phyloP scores from a whole-genome alignment of 768 basidiomycete genomes.

The Phlebiopsis flavidoalba region DNA sequence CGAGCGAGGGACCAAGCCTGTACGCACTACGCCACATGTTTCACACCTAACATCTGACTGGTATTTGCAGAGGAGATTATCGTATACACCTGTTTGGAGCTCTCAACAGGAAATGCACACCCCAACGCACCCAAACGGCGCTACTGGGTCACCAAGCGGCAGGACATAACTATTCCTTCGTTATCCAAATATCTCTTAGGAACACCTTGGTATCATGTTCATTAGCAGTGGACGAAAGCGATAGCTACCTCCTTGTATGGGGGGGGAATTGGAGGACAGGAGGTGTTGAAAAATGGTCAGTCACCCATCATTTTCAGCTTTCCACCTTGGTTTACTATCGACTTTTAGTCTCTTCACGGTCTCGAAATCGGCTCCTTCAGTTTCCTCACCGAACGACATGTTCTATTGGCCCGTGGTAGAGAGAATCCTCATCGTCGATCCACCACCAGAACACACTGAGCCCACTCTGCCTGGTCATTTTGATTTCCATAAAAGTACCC shows the following conservation, averaged over 20 bases:
- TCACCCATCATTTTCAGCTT: constrained; percentile 4
- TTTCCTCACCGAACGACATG: constrained; percentile 20
- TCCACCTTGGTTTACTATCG: background rate
- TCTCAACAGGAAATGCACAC: constrained; percentile 43
- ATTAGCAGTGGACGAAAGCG: constrained; percentile 31
- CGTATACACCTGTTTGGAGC: constrained; percentile 41
- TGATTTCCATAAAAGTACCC: constrained; percentile 32
- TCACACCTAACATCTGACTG: background rate
- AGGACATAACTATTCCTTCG: constrained; percentile 26
- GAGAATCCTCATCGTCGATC: constrained; percentile 18
- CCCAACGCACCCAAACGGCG: constrained; percentile 33
- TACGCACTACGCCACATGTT: background rate
- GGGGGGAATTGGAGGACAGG: constrained; percentile 67
- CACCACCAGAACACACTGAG: constrained; percentile 13
- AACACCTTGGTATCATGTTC: constrained; percentile 23
- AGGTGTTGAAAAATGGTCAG: constrained; percentile 40
- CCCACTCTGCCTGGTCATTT: constrained; percentile 34
- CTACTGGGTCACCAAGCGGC: constrained; percentile 21
- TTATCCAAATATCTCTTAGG: constrained; percentile 53
- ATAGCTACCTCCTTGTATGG: constrained; percentile 53
- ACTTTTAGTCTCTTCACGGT: constrained; percentile 12
- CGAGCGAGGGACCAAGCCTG: constrained; percentile 21
- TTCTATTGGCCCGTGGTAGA: constrained; percentile 18
- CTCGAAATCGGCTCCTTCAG: constrained; percentile 18
- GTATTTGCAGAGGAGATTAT: constrained; percentile 16